Evolutionary conservation across 2,329 filamentous ascomycete genomes (phyloP), one percentile per base, ranked within the genome.

Genomic region (Phyllosticta capitalensis): DNA sequence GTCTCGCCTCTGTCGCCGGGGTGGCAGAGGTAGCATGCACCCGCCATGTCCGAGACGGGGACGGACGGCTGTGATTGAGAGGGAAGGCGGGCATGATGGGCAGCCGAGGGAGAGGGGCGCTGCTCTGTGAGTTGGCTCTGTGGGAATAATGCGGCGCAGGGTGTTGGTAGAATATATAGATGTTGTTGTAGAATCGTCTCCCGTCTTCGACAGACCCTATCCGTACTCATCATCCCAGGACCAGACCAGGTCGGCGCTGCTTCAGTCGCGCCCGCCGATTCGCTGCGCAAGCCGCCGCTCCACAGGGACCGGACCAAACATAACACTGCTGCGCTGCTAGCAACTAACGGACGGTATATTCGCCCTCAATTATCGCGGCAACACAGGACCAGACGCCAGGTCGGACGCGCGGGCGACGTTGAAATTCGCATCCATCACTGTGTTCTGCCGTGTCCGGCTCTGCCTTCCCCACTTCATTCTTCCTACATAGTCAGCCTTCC

Each of bases 391-490:
- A 45, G 38, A 45, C 14, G 38, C 38, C 38, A 45, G 38, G 38
- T 45, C n/a, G 38, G 38, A 45, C 38, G 38, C 38, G 38, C 17
- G n/a, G 38, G 14, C 14, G 17, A 45, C 38, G n/a, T n/a, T 45
- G 24, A 26, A 19, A 45, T n/a, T 45, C n/a, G 38, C n/a, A 12
- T 14, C 38, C 38, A 52, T 28, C 50, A 28, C 14, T 53, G 56
- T 24, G 28, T 22, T 30, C 56, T 59, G 45, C 52, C 52, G 54
- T 55, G 52, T 49, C 53, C 53, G 52, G 58, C 48, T 59, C 30
- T 21, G 20, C 50, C 58, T 59, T 59, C 58, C 58, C 58, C 58
- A 59, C 58, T 59, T 59, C 52, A 49, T 52, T 52, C 49, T 54
- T 61, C 45, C 54, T 45, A 53, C 49, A 53, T 48, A 14, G 59